phyloP scores from a whole-genome alignment of 2,329 filamentous ascomycete genomes.

The Knufia fluminis region DNA sequence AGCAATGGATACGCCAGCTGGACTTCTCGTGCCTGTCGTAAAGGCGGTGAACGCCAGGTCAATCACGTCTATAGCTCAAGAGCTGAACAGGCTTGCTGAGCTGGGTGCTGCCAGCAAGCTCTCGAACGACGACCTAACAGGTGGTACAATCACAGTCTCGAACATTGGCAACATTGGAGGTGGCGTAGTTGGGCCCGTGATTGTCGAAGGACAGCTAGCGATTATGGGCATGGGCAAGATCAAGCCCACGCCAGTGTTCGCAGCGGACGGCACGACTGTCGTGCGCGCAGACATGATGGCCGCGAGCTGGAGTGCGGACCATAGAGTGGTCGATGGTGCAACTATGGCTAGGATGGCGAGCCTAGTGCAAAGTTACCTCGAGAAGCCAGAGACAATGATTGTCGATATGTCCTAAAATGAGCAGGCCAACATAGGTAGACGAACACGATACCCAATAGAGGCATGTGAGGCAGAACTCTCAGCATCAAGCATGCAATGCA shows the following conservation, averaged over 20 bases:
- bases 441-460: no score
- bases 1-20: conserved; percentile 84
- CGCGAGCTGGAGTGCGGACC: conserved; percentile 95
- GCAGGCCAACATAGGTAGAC: no score
- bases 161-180: conserved; percentile 96
- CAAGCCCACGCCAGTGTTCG: conserved; percentile 71
- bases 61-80: conserved; percentile 66
- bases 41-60: conserved; percentile 70
- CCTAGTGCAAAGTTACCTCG: conserved; percentile 65
- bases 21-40: conserved; percentile 85
- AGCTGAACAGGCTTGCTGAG: conserved; percentile 63
- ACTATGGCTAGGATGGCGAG: conserved; percentile 88
- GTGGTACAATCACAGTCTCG: conserved; percentile 88
- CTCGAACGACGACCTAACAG: conserved; percentile 62
- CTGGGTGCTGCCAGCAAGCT: conserved; percentile 70
- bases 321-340: conserved; percentile 86
- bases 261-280: conserved; percentile 45
- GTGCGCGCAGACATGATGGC: conserved; percentile 72
- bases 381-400: conserved; percentile 80
- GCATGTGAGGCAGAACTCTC: no score
- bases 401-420: conserved; percentile 64
- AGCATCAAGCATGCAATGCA: no score
- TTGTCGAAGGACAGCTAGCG: conserved; percentile 81
- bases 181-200: conserved; percentile 81
- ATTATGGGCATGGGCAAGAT: conserved; percentile 83